Evolutionary conservation across 345 rosid species (phyloP).

Genomic region (Dipteronia sinensis): DNA sequence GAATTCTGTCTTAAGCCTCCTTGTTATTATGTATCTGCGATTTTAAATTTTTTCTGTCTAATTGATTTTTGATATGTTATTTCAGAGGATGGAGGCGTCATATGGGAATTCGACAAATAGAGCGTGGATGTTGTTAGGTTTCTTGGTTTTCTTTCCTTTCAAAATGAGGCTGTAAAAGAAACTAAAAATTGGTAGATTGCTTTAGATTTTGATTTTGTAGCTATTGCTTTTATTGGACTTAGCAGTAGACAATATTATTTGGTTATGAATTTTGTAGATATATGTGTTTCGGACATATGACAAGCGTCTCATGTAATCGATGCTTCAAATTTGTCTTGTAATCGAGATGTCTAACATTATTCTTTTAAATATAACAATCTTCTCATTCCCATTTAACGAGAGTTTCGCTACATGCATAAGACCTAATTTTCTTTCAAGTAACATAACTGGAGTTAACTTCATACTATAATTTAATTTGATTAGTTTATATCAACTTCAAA

Average conservation of each 20-base stretch:
- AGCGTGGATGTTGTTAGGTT: not conserved
- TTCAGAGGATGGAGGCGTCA: constrained; percentile 61
- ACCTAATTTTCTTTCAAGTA: too few species aligned
- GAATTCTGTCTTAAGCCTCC: not conserved
- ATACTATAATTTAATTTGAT: too few species aligned
- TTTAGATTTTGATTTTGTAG: not conserved
- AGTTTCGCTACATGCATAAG: too few species aligned
- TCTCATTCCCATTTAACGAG: too few species aligned
- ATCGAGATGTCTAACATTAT: too few species aligned
- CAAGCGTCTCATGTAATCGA: not conserved
- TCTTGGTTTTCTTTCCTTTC: not conserved
- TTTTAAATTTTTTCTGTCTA: not conserved
- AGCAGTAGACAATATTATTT: not conserved
- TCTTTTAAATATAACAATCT: too few species aligned
- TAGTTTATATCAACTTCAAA: too few species aligned
- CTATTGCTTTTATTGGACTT: not conserved
- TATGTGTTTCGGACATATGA: not conserved
- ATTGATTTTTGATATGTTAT: constrained; percentile 21
- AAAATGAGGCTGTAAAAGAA: not conserved
- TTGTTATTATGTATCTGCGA: not conserved
- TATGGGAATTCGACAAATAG: constrained; percentile 67
- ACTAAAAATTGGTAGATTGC: not conserved
- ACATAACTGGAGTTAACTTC: too few species aligned
- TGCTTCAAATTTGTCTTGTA: not conserved
- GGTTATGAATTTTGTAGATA: not conserved